Percentiles rank a stretch among this genome's conserved stretches.
These are phyloP conservation scores for Calocybe gangraenosa DNA, from an alignment of 768 basidiomycete genomes.

Conservation along the genomic window DNA sequence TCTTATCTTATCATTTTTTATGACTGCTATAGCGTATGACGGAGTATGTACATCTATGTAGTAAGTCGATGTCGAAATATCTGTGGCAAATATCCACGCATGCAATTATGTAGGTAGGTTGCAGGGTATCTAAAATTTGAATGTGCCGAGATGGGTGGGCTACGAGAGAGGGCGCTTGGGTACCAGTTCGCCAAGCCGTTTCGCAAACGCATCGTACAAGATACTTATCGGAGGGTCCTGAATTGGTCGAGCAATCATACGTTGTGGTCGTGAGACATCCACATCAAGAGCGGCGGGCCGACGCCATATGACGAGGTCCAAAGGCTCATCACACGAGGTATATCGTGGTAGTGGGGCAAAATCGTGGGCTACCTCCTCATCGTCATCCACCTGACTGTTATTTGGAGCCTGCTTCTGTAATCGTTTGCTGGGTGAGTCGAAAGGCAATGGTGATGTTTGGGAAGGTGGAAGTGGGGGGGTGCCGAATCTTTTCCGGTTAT, in stretches of 20 bases:
- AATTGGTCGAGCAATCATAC: constrained; percentile 7
- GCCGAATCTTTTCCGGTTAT: constrained; percentile 1
- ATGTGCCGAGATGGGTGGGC: background rate
- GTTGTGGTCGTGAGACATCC: constrained; percentile 18
- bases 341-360: constrained; percentile 14
- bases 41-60: no score
- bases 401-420: constrained; percentile 12
- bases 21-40: no score
- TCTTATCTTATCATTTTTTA: no score
- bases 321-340: background rate
- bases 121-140: no score
- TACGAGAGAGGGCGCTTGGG: constrained; percentile 1
- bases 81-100: no score
- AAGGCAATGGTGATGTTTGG: constrained; percentile 3
- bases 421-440: constrained; percentile 12
- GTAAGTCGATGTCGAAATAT: no score
- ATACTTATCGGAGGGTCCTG: constrained; percentile 16
- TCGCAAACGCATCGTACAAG: constrained; percentile 18
- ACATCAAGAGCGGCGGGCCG: constrained; percentile 12
- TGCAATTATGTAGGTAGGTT: no score
- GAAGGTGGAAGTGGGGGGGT: background rate
- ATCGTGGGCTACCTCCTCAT: constrained; percentile 10
- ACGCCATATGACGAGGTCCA: constrained; percentile 14
- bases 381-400: constrained; percentile 1
- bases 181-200: constrained; percentile 13